Base-by-base conservation (phyloP, 257 asterid species). In the Scutellaria galericulata region DNA sequence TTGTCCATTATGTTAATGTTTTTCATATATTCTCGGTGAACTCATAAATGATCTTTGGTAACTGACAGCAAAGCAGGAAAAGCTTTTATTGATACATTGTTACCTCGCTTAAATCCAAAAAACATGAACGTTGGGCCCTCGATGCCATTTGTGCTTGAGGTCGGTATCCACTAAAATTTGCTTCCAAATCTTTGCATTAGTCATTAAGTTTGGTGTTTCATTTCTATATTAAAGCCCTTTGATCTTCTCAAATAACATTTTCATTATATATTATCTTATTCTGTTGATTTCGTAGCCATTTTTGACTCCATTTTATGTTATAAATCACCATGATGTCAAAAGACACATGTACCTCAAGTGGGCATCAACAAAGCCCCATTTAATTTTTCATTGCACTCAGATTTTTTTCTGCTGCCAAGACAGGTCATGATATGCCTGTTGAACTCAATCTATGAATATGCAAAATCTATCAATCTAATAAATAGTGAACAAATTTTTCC, bases 71-170 rank as follows among this genome's bases (percentile, higher is more conserved):
- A 81, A 79, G 99, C 94, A 57, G 99, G 99, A 76, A 92, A 92
- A 84, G 99, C 98, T 75, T 95, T 95, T 80, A 92, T 92, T 7
- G 97, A 95, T 81, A 80, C 92, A 48, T 80, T 95, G 81, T 78
- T 92, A 71, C 99, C 95, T 41, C 99, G 99, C 77, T 78, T 92
- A 75, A 88, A 95, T 73, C 97, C 97, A 37, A 86, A 90, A 79
- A 82, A 73, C 62, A 70, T 76, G 66, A 87, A 68, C 71, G 97
- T 89, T 72, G 86, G 83, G 6, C 97, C 95, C 78, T 89, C 99
- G 24, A 95, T 95, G 99, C 98, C 99, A 63, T 95, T 95, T 80
- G 89, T 89, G 55, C 89, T 95, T 67, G 99, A 95, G 98, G 99
- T 95, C 73, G 62, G 80, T 79, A 51, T 46, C 77, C 44, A 31